Percentiles rank a stretch among this genome's conserved stretches.
phyloP scores from a whole-genome alignment of 2,329 filamentous ascomycete genomes.

The Phaeosphaeria sp. region DNA sequence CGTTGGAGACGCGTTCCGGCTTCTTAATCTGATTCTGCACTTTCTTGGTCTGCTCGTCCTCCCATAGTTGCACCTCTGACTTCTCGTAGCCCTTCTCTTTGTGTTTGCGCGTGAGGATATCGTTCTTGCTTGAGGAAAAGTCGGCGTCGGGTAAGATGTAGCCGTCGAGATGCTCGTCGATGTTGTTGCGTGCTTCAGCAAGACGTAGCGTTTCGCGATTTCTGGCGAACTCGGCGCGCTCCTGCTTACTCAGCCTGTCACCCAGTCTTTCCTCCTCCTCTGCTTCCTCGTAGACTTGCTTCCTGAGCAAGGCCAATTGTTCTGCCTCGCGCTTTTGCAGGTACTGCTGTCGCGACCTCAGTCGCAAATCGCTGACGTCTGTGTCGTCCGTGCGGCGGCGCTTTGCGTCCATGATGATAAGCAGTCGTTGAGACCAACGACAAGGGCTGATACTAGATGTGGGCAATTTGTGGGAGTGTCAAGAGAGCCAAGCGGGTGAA shows the following conservation, averaged over 20 bases:
- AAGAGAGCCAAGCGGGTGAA: not conserved
- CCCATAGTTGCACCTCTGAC: conserved; percentile 96
- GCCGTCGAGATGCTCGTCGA: conserved; percentile 91
- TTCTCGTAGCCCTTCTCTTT: conserved; percentile 88
- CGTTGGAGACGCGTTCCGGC: conserved; percentile 75
- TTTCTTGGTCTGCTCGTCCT: conserved; percentile 87
- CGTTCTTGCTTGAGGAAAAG: conserved; percentile 85
- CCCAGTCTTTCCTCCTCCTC: conserved; percentile 73
- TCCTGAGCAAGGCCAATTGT: conserved; percentile 81
- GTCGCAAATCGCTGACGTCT: conserved; percentile 73
- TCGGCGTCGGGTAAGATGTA: conserved; percentile 88
- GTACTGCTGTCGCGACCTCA: conserved; percentile 89
- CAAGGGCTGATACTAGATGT: not conserved
- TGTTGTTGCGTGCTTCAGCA: conserved; percentile 82
- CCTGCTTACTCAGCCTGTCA: conserved; percentile 75
- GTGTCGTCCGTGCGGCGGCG: conserved; percentile 34
- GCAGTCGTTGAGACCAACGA: not conserved
- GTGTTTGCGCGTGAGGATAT: conserved; percentile 85
- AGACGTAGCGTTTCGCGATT: conserved; percentile 80
- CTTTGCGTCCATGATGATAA: conserved; percentile 34
- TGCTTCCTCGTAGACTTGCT: conserved; percentile 88
- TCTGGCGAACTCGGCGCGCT: conserved; percentile 86
- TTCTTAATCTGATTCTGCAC: conserved; percentile 58
- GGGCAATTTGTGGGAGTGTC: not conserved
- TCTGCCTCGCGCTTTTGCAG: conserved; percentile 91